Percentiles rank a stretch among this genome's conserved stretches.
Conservation (phyloP, 768 basidiomycete species). For the Nidularia sp. region DNA sequence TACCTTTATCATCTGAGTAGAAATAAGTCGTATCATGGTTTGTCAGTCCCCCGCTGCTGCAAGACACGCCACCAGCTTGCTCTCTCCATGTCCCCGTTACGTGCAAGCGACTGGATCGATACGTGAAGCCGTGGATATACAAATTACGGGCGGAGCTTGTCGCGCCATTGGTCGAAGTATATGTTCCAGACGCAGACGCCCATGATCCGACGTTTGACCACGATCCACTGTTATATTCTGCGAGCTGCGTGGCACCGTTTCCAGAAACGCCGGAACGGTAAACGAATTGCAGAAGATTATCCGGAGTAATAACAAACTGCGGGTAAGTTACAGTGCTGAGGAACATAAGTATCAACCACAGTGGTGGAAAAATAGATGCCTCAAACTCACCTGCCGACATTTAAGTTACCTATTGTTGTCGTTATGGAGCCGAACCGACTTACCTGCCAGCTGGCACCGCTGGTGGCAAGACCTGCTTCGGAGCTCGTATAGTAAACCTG, state of each 20-base stretch:
- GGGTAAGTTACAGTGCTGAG: slow-evolving; percentile 39
- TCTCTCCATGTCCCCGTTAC: slow-evolving; percentile 48
- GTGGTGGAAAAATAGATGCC: neutral
- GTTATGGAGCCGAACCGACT: slow-evolving; percentile 37
- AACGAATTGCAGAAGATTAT: slow-evolving; percentile 43
- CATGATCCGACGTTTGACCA: slow-evolving; percentile 45
- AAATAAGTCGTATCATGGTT: slow-evolving; percentile 46
- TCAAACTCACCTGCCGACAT: slow-evolving; percentile 33
- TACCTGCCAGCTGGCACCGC: slow-evolving; percentile 36
- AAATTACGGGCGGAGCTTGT: slow-evolving; percentile 37
- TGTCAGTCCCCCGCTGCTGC: slow-evolving; percentile 37
- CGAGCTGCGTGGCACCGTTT: slow-evolving; percentile 42
- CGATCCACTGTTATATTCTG: slow-evolving; percentile 34
- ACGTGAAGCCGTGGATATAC: slow-evolving; percentile 46
- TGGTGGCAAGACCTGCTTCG: slow-evolving; percentile 32
- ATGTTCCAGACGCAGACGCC: slow-evolving; percentile 39
- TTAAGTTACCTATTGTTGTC: slow-evolving; percentile 34
- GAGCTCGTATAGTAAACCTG: slow-evolving; percentile 39
- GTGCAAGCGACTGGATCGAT: slow-evolving; percentile 29
- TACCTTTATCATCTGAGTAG: slow-evolving; percentile 42
- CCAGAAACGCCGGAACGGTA: slow-evolving; percentile 44
- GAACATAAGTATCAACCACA: neutral
- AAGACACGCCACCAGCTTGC: slow-evolving; percentile 35
- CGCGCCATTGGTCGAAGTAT: slow-evolving; percentile 36
- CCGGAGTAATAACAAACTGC: slow-evolving; percentile 42